Evolutionary conservation across 768 basidiomycete species (phyloP), one percentile per base, ranked within the genome.

Genomic region (Mycena galericulata): DNA sequence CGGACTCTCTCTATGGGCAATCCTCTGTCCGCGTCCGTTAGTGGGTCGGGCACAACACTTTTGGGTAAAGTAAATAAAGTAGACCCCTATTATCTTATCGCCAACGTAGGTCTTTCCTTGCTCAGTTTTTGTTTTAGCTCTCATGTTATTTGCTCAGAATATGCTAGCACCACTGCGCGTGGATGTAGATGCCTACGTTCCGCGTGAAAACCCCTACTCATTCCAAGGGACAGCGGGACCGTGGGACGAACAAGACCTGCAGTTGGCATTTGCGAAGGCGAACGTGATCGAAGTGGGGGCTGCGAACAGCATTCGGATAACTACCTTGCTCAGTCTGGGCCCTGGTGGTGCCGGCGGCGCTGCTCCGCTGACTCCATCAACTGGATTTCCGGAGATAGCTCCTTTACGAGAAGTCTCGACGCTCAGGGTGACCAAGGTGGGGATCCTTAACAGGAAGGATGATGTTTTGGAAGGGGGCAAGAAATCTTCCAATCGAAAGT

Each of bases 1-100:
- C 80, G 83, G 60, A 72, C 83, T 68, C 79, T 83, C 49, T 80
- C 85, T 50, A 80, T 84, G 18, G 75, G 77, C 40, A 77, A 79
- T 65, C 72, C 74, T 12, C 63, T 78, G 17, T 65, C 74, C 22
- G 36, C 49, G 5, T 69, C 70, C 4, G 59, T 72, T 7, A 71
- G 70, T 40, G 64, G 75, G 53, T 73, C 75, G 55, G 72, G 80
- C 36, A 79, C 81, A 29, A 81, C 79, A 20, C 75, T 86, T 24
- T 79, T 89, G 29, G 86, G 85, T 66, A 90, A 87, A 75, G 83
- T 84, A 62, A 87, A 82, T 72, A 95, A 92, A 80, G 86, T 97
- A 38, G 97, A 99, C 76, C 93, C 95, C 2, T 99, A 99, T 79
- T 92, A 92, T 79, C 87, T 97, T 64, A 98, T 99, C 73, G 88